phyloP scores from a whole-genome alignment of 164 flowering plant genomes.

The Vitis amurensis region DNA sequence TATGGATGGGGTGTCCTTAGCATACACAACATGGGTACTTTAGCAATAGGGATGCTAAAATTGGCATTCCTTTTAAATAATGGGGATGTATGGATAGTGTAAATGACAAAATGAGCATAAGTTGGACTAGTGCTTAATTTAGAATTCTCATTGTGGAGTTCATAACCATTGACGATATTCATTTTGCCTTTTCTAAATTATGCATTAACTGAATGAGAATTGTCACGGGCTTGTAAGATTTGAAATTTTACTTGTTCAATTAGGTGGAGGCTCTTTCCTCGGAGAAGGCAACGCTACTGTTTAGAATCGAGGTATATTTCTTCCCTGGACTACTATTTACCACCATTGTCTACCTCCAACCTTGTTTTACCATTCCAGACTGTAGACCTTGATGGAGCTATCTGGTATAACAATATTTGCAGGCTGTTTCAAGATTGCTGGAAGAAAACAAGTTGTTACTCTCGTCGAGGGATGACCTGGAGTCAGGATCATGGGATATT shows the following conservation, averaged over 20 bases:
- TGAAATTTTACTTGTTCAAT: slow-evolving; percentile 12
- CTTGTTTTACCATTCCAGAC: too few species aligned
- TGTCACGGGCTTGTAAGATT: too few species aligned
- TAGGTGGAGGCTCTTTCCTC: slow-evolving; percentile 94
- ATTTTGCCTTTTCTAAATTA: too few species aligned
- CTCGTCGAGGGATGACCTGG: slow-evolving; percentile 54
- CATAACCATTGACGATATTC: too few species aligned
- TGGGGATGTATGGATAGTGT: background rate
- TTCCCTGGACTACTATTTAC: background rate
- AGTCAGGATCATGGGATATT: slow-evolving; percentile 56
- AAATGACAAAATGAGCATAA: too few species aligned
- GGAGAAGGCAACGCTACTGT: slow-evolving; percentile 75
- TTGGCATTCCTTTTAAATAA: background rate
- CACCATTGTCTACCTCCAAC: too few species aligned
- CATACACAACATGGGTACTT: background rate
- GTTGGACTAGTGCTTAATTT: too few species aligned
- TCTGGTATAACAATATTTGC: slow-evolving; percentile 6
- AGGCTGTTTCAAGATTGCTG: slow-evolving; percentile 72
- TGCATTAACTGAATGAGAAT: too few species aligned
- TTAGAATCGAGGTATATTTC: slow-evolving; percentile 82
- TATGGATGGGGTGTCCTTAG: too few species aligned
- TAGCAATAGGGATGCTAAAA: background rate
- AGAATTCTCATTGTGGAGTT: too few species aligned
- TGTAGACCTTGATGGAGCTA: too few species aligned
- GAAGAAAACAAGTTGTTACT: slow-evolving; percentile 59